These are phyloP conservation scores for Dentipellis sp. DNA, from an alignment of 768 basidiomycete species.

Conservation along the genomic window DNA sequence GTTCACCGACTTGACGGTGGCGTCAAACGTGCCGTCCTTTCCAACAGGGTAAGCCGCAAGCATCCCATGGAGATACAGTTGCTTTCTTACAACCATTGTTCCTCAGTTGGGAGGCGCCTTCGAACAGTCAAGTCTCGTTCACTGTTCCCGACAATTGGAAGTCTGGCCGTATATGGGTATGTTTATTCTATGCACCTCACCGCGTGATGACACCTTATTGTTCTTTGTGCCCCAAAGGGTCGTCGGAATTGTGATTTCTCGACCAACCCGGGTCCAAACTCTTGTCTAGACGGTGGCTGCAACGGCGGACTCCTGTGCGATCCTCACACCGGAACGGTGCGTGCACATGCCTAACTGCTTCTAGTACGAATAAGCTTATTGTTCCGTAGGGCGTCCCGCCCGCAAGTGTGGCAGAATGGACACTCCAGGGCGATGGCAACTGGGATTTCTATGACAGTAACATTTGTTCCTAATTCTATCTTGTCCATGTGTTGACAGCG, in stretches of 20 bases:
- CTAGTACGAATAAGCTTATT: background rate
- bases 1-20: constrained; percentile 51
- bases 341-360: background rate
- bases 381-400: constrained; percentile 22
- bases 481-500: too few relatives aligned
- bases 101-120: constrained; percentile 25
- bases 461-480: too few relatives aligned
- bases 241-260: constrained; percentile 46
- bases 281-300: constrained; percentile 61
- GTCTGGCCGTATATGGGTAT: constrained; percentile 56
- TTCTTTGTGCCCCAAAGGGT: constrained; percentile 3
- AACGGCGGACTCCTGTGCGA: constrained; percentile 60
- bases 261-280: constrained; percentile 39
- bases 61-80: background rate
- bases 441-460: constrained; percentile 17
- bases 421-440: constrained; percentile 21
- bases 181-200: background rate
- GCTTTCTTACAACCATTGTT: background rate
- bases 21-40: constrained; percentile 31
- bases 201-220: background rate
- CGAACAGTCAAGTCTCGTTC: constrained; percentile 34
- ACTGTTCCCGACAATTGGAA: constrained; percentile 56
- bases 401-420: constrained; percentile 25
- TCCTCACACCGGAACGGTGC: constrained; percentile 37
- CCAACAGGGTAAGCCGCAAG: constrained; percentile 32